Evolutionary conservation across 2,329 filamentous ascomycete species (phyloP), one percentile per base, ranked within the genome.

Genomic region (Alternaria gansuensis): DNA sequence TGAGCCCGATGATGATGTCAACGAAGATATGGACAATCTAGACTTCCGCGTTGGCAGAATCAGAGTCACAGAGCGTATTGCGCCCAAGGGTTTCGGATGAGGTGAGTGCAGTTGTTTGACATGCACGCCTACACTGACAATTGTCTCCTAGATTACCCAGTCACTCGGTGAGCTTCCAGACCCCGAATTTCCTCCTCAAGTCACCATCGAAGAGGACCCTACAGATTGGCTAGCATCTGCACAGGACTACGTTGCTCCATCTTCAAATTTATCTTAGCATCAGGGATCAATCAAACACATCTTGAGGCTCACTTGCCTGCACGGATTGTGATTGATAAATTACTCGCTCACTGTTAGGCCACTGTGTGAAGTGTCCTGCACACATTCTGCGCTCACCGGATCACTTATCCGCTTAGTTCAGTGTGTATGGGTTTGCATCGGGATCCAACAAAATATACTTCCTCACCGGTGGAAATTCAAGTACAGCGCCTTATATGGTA

Each of bases 401-500:
- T 87, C 89, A 13, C 89, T 88, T 4, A 88, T 92, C 40, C 83
- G 90, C 14, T 85, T 92, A 73, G 90, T 89, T 6, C 88, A 92
- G 78, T 92, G 78, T 92, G 89, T 68, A 91, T 92, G 88, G 89
- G 89, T 2, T 78, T 93, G 17, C 88, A 93, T 71, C 84, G 88
- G 8, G 90, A 93, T 64, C 88, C 88, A 14, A 84, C 86, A 41
- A 82, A 84, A 9, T 92, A 90, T 68, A 86, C 85, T 1, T 82
- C 90, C 56, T 85, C 83, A 3, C 84, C 90, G 0, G 78, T 92
- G 3, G 90, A 93, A 66, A 88, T 87, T 0, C 89, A 93, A 52
- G 82, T 92, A 3, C 85, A 90, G 11, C 85, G 90, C 4, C 78
- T 92, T 37, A 82, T 92, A 33, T 93, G 90, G 90, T 88, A 92